Evolutionary conservation across 179 eudicot species (phyloP), one percentile per base, ranked within the genome.

Genomic region (Beta lomatogona): DNA sequence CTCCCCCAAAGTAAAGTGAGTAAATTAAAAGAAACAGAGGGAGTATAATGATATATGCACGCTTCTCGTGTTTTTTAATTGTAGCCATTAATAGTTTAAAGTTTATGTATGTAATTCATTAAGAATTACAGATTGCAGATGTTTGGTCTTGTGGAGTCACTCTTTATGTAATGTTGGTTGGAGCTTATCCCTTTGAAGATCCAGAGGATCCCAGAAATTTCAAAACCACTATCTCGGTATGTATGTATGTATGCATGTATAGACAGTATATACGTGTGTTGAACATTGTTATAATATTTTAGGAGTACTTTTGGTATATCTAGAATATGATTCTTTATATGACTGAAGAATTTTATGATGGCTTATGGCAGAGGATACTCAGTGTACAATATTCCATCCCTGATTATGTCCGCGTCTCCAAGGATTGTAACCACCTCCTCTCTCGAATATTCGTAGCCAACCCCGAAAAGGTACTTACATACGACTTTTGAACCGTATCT

Each of bases 101-200:
- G 41, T 36, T 36, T 15, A 54, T 75, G 28, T 15, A 54, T 75
- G 28, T 4, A 36, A 36, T 55, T 71, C 60, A 36, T 81, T 78
- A 60, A 53, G 71, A 55, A 59, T 45, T 75, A 64, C 71, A 94
- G 98, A 92, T 90, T 85, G 98, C 98, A 82, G 98, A 94, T 90
- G 98, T 94, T 78, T 94, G 98, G 98, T 94, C 98, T 44, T 93
- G 98, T 92, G 98, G 97, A 86, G 98, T 94, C 25, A 94, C 98
- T 16, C 83, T 94, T 14, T 94, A 94, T 82, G 97, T 94, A 46
- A 94, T 93, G 98, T 80, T 93, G 46, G 97, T 92, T 73, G 98
- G 98, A 48, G 96, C 93, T 6, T 94, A 94, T 81, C 98, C 98
- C 14, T 94, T 94, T 78, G 98, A 94, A 90, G 98, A 94, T 71